Percentiles rank a stretch among this genome's conserved stretches.
Conservation (phyloP, 1,284 basidiomycete species). For the Vanrija sp. region DNA sequence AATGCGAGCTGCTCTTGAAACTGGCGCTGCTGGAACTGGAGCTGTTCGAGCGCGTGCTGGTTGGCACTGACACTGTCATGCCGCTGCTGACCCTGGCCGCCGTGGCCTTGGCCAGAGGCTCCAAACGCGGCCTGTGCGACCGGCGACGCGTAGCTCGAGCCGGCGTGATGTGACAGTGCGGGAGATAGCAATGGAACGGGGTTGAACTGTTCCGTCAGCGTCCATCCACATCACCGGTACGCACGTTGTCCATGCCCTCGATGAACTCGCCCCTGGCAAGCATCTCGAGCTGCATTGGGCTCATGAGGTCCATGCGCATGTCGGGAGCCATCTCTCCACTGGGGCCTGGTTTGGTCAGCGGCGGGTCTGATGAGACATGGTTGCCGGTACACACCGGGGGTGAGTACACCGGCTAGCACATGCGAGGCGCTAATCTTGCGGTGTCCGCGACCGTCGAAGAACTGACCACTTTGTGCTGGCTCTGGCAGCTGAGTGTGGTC, state of each 20-base stretch:
- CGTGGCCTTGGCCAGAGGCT: neutral
- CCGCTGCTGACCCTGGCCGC: constrained; percentile 4
- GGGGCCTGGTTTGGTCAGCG: constrained; percentile 25
- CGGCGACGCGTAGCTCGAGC: constrained; percentile 32
- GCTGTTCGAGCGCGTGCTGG: constrained; percentile 35
- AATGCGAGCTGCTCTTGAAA: constrained; percentile 43
- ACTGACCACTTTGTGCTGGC: constrained; percentile 7
- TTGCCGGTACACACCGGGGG: constrained; percentile 29
- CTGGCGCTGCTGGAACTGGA: constrained; percentile 44
- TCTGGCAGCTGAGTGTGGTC: constrained; percentile 2
- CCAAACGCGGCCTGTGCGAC: constrained; percentile 18
- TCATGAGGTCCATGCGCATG: constrained; percentile 35
- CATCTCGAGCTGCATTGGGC: constrained; percentile 45
- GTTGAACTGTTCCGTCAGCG: constrained; percentile 21
- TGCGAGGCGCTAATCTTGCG: constrained; percentile 6
- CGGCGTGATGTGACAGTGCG: constrained; percentile 30
- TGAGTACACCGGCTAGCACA: constrained; percentile 17
- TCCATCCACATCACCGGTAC: constrained; percentile 5
- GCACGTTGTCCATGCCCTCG: constrained; percentile 33
- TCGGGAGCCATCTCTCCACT: constrained; percentile 44
- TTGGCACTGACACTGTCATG: constrained; percentile 6
- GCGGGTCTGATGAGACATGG: neutral
- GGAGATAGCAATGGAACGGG: constrained; percentile 41
- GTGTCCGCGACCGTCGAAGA: constrained; percentile 4
- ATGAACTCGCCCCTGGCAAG: constrained; percentile 26